These are phyloP conservation scores for Cryptococcus jaspeensis DNA, from an alignment of 1,284 basidiomycete genomes.

Conservation along the genomic window DNA sequence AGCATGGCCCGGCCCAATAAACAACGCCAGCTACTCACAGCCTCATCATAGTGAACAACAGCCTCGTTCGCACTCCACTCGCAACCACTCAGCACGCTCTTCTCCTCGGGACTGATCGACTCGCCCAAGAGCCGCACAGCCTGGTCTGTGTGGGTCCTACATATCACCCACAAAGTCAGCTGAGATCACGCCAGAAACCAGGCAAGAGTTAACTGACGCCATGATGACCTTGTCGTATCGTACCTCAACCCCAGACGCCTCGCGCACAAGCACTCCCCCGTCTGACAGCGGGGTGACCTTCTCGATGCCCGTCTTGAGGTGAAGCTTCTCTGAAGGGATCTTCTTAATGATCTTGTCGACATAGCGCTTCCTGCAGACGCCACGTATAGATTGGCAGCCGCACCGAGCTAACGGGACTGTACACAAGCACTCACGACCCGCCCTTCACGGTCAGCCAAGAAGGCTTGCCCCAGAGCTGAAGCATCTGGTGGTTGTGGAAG, in stretches of 20 bases:
- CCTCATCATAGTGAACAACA: slow-evolving; percentile 65
- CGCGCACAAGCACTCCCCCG: slow-evolving; percentile 24
- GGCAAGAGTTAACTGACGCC: slow-evolving; percentile 1
- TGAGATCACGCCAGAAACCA: neutral
- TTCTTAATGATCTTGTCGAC: slow-evolving; percentile 62
- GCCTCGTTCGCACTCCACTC: slow-evolving; percentile 68
- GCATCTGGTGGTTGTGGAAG: slow-evolving; percentile 73
- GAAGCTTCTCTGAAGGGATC: slow-evolving; percentile 58
- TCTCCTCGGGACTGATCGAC: slow-evolving; percentile 59
- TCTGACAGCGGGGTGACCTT: slow-evolving; percentile 24
- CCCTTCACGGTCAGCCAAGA: slow-evolving; percentile 72
- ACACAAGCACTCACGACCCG: slow-evolving; percentile 58
- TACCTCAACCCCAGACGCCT: slow-evolving; percentile 29
- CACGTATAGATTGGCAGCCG: neutral
- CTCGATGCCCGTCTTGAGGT: slow-evolving; percentile 60
- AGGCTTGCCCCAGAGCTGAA: slow-evolving; percentile 70
- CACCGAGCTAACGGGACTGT: neutral
- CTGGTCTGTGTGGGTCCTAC: slow-evolving; percentile 62
- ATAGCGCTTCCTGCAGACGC: slow-evolving; percentile 56
- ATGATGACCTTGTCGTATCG: slow-evolving; percentile 72
- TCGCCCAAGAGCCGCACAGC: slow-evolving; percentile 60
- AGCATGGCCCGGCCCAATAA: neutral
- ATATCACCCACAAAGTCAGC: neutral
- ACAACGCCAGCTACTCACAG: slow-evolving; percentile 45
- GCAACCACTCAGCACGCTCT: slow-evolving; percentile 61